phyloP scores from a whole-genome alignment of 2,329 filamentous ascomycete genomes.

The Pseudocercospora ulei region DNA sequence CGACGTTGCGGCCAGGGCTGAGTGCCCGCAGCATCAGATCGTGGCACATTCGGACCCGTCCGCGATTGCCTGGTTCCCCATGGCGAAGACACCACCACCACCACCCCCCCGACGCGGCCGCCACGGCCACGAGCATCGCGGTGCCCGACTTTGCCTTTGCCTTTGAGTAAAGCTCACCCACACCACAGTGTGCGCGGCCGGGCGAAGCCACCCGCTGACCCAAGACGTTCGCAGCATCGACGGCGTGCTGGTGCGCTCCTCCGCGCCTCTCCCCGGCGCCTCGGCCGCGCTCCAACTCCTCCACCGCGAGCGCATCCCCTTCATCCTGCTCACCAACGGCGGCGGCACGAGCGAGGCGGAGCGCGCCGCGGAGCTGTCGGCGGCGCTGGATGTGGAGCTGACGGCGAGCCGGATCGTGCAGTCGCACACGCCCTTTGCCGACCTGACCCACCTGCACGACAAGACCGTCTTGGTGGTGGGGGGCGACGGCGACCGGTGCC shows the following conservation, averaged over 20 bases:
- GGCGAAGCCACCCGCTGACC: no score
- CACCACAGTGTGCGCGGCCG: no score
- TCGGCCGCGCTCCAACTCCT: conserved; percentile 63
- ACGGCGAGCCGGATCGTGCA: conserved; percentile 67
- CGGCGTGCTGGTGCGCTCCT: conserved; percentile 81
- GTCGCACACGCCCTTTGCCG: conserved; percentile 80
- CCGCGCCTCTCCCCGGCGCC: conserved; percentile 68
- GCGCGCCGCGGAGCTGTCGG: conserved; percentile 59
- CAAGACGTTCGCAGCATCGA: conserved; percentile 84
- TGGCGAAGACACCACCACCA: conserved; percentile 21
- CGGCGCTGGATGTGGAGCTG: conserved; percentile 55
- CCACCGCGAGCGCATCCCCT: conserved; percentile 66
- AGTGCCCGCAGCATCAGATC: not conserved
- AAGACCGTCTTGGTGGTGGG: conserved; percentile 45
- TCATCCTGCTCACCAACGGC: conserved; percentile 92
- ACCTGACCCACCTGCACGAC: conserved; percentile 53
- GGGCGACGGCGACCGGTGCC: conserved; percentile 49
- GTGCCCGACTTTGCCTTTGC: conserved; percentile 47
- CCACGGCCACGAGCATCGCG: conserved; percentile 10
- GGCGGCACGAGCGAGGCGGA: conserved; percentile 74
- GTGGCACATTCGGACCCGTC: not conserved
- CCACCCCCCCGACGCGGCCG: no score
- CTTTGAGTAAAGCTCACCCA: conserved; percentile 51
- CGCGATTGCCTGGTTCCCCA: no score
- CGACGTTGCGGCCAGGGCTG: not conserved